Base-by-base conservation (phyloP, 257 asterid genomes). In the Solanum chilense region DNA sequence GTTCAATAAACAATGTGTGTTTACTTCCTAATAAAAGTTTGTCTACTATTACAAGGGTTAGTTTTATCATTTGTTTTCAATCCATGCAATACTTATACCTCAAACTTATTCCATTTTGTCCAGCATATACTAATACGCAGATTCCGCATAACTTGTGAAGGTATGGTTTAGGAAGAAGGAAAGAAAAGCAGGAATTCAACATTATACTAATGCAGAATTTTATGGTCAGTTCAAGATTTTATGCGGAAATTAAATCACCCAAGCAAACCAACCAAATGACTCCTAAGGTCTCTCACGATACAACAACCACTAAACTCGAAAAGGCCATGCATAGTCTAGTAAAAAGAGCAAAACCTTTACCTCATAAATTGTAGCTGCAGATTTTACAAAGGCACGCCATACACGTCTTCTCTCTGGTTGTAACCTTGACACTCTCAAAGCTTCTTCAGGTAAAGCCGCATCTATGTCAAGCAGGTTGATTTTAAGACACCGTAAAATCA, bases 301-400 rank as follows among this genome's bases (percentile, higher is more conserved):
- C 49, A 39, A 74, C 9, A 2, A 39, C 56, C 52, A 21, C 82
- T 6, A 37, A 39, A 75, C 33, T 39, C 20, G 56, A 75, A 75
- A 76, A 7, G 6, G 60, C 60, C 60, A 42, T 76, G 83, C 37
- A 41, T 42, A 76, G 83, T 42, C 60, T 58, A 58, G 68, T 58
- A 21, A 58, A 45, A 84, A 76, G 86, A 87, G 86, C 82, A 37
- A 33, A 60, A 18, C 16, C 88, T 95, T 91, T 84, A 95, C 98
- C 98, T 96, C 96, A 83, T 95, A 93, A 71, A 95, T 87, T 52
- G 98, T 91, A 84, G 86, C 89, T 66, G 99, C 96, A 87, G 95
- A 96, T 91, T 96, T 97, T 21, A 96, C 97, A 88, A 94, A 96
- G 64, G 92, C 89, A 85, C 98, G 95, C 99, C 99, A 97, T 70